A percentile compares a stretch with the other conserved stretches of the same genome.
These are phyloP conservation scores for Globisporangium abappressorium DNA, from an alignment of 352 stramenopile species.

Conservation along the genomic window DNA sequence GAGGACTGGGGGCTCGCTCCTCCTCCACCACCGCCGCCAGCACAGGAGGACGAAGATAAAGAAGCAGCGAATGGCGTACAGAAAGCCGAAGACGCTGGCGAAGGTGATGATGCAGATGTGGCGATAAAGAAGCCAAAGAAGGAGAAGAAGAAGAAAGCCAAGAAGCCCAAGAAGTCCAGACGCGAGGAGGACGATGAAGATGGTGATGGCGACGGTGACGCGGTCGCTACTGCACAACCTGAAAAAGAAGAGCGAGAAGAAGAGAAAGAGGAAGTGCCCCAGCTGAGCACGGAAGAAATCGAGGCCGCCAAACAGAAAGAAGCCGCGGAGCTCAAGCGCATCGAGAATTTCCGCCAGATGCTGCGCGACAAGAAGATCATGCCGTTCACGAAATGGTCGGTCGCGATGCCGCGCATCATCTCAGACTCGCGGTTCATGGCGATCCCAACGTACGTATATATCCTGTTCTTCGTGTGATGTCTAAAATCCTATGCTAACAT, in stretches of 20 bases:
- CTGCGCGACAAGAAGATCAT: constrained; percentile 84
- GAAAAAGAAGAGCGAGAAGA: constrained; percentile 20
- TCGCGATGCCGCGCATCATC: constrained; percentile 69
- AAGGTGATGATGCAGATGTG: not conserved
- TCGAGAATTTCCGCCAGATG: constrained; percentile 64
- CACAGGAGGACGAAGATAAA: constrained; percentile 16
- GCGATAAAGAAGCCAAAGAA: not conserved
- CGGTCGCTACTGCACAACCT: constrained; percentile 8
- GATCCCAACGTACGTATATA: constrained; percentile 39
- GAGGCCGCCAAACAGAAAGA: constrained; percentile 26
- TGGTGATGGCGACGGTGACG: constrained; percentile 28
- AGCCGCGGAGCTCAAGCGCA: constrained; percentile 43
- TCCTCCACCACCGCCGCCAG: constrained; percentile 22
- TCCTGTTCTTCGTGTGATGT: not conserved
- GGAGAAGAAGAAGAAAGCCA: constrained; percentile 12
- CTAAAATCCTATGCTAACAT: not conserved
- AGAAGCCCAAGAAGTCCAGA: constrained; percentile 26
- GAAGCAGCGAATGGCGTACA: not conserved
- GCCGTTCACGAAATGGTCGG: constrained; percentile 81
- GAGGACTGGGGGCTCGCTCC: constrained; percentile 46
- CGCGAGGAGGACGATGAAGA: constrained; percentile 16
- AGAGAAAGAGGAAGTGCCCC: not conserved
- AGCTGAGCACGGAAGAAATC: constrained; percentile 24
- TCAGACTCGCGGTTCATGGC: constrained; percentile 71
- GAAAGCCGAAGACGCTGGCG: not conserved